Evolutionary conservation across 495 filamentous ascomycete species (phyloP).

Genomic region (Podospora pseudoanserina): DNA sequence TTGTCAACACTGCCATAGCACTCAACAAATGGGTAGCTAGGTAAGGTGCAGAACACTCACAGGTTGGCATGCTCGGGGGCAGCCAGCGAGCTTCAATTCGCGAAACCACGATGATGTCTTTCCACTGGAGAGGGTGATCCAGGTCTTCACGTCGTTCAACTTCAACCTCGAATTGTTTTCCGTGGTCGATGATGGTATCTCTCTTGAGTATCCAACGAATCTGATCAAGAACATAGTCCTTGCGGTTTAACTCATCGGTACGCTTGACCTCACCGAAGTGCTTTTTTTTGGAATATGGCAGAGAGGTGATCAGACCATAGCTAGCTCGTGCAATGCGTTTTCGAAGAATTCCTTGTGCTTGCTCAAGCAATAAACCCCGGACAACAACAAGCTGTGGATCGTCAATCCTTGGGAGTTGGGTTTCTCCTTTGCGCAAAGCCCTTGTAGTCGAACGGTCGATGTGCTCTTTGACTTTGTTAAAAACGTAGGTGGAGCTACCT

Average conservation of each 20-base stretch:
- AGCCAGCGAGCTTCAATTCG: slow-evolving; percentile 38
- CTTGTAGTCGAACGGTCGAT: slow-evolving; percentile 36
- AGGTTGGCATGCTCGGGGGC: slow-evolving; percentile 39
- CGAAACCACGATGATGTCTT: slow-evolving; percentile 49
- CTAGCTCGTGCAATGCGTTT: slow-evolving; percentile 52
- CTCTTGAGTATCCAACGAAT: slow-evolving; percentile 57
- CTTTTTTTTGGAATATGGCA: slow-evolving; percentile 40
- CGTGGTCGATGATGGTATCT: slow-evolving; percentile 37
- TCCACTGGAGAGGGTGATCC: slow-evolving; percentile 40
- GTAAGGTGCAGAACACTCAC: neutral
- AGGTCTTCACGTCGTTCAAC: slow-evolving; percentile 43
- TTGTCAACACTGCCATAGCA: neutral
- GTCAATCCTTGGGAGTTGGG: slow-evolving; percentile 36
- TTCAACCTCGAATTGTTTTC: slow-evolving; percentile 36
- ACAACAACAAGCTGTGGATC: slow-evolving; percentile 60
- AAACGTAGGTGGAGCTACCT: slow-evolving; percentile 61
- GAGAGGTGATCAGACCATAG: slow-evolving; percentile 52
- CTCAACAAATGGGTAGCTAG: too few relatives aligned
- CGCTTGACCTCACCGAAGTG: slow-evolving; percentile 33
- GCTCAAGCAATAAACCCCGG: slow-evolving; percentile 53
- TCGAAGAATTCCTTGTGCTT: slow-evolving; percentile 50
- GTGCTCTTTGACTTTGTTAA: slow-evolving; percentile 40
- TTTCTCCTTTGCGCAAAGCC: slow-evolving; percentile 38
- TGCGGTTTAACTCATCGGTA: slow-evolving; percentile 42
- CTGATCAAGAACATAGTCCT: slow-evolving; percentile 47